Evolutionary conservation across 225 moss, liverwort and hornwort species (phyloP).

Genomic region (Polytrichum commune): DNA sequence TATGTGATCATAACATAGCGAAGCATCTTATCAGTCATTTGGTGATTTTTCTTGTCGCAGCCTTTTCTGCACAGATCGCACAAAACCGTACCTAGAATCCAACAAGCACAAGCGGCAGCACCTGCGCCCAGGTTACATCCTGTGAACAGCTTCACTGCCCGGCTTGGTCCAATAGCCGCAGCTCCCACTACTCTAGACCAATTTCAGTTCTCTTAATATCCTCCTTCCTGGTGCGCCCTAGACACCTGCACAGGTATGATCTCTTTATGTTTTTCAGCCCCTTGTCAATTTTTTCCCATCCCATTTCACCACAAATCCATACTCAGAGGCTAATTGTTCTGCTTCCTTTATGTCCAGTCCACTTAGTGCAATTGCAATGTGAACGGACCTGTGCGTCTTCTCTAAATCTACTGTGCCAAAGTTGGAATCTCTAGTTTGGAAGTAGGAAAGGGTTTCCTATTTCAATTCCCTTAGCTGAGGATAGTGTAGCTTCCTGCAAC

Average conservation of each 20-base stretch:
- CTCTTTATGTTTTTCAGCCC: no score
- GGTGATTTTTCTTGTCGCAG: constrained; percentile 13
- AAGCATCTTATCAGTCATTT: neutral
- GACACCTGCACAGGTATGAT: constrained; percentile 1
- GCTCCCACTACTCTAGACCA: constrained; percentile 19
- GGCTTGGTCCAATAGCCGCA: constrained; percentile 37
- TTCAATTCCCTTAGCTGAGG: no score
- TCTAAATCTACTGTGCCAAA: no score
- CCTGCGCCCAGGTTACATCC: constrained; percentile 29
- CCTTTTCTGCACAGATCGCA: constrained; percentile 49
- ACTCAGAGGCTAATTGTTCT: neutral
- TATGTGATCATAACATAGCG: neutral
- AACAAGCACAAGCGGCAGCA: constrained; percentile 21
- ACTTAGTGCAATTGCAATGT: no score
- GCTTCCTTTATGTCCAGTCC: no score
- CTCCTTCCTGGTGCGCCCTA: neutral
- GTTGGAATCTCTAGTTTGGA: no score
- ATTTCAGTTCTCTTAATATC: constrained; percentile 26
- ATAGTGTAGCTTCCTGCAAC: no score
- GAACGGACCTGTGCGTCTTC: no score
- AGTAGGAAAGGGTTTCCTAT: no score
- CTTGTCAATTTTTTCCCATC: neutral
- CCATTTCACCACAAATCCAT: neutral
- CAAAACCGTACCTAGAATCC: constrained; percentile 25
- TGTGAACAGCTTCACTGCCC: constrained; percentile 45